Evolutionary conservation across 768 basidiomycete species (phyloP).

Genomic region (Serpula lacrymans): DNA sequence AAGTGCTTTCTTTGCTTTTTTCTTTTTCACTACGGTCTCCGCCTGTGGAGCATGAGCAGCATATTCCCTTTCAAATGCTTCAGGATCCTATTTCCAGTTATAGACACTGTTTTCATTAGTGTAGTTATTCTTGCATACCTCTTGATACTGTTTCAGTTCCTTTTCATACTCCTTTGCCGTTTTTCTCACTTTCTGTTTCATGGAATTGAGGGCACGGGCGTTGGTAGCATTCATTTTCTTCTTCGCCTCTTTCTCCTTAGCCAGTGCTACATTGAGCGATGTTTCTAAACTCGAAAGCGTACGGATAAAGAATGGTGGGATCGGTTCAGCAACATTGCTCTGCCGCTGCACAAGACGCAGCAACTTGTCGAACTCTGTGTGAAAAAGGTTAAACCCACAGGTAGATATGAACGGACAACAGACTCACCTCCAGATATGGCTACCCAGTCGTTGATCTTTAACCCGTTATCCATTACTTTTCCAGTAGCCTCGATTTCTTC

Average conservation of each 20-base stretch:
- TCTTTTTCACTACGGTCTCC: slow-evolving; percentile 32
- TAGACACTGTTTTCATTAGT: slow-evolving; percentile 73
- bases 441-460: slow-evolving; percentile 97
- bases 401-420: not conserved
- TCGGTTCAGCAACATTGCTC: slow-evolving; percentile 78
- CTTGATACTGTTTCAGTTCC: slow-evolving; percentile 74
- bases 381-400: not conserved
- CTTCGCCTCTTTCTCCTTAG: slow-evolving; percentile 86
- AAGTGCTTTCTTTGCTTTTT: slow-evolving; percentile 31
- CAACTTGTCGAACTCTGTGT: slow-evolving; percentile 92
- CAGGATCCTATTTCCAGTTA: slow-evolving; percentile 83
- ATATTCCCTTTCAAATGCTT: slow-evolving; percentile 80
- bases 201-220: slow-evolving; percentile 90
- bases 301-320: slow-evolving; percentile 83
- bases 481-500: slow-evolving; percentile 95
- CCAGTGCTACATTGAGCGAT: slow-evolving; percentile 66
- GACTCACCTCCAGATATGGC: slow-evolving; percentile 79
- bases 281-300: slow-evolving; percentile 72
- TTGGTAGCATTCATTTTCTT: slow-evolving; percentile 97
- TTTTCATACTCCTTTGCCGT: slow-evolving; percentile 83
- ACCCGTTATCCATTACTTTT: slow-evolving; percentile 88
- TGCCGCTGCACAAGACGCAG: slow-evolving; percentile 85
- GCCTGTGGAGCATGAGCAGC: slow-evolving; percentile 47
- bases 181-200: slow-evolving; percentile 98
- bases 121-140: slow-evolving; percentile 85